Evolutionary conservation across 257 asterid genomes (phyloP).

Genomic region (Vinca minor): DNA sequence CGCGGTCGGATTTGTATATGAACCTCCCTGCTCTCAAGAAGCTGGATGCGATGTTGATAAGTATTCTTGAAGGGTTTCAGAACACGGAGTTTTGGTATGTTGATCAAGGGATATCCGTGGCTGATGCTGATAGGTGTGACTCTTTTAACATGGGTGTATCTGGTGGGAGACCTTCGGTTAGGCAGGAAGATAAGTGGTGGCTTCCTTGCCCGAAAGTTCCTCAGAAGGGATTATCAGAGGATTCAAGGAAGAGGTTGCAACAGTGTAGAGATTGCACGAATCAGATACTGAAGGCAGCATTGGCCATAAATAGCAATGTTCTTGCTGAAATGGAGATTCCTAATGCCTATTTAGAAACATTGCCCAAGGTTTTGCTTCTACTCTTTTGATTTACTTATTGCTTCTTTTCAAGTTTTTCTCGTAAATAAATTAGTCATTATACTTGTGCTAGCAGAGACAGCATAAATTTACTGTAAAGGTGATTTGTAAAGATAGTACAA

Average conservation of each 20-base stretch:
- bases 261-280: conserved; percentile 91
- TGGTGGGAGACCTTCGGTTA: conserved; percentile 75
- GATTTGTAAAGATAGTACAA: not conserved
- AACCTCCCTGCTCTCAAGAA: conserved; percentile 96
- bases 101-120: conserved; percentile 64
- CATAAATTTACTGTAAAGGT: no score
- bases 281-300: conserved; percentile 92
- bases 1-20: conserved; percentile 70
- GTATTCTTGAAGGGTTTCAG: conserved; percentile 75
- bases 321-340: conserved; percentile 96
- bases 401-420: no score
- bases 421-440: not conserved
- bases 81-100: conserved; percentile 87
- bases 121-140: conserved; percentile 39
- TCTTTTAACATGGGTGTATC: conserved; percentile 30
- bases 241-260: conserved; percentile 77
- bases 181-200: conserved; percentile 99
- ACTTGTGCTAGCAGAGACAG: no score
- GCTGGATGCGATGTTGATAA: conserved; percentile 85
- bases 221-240: conserved; percentile 73
- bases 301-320: conserved; percentile 84
- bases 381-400: not conserved
- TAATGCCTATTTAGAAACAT: conserved; percentile 58
- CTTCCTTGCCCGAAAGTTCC: conserved; percentile 95
- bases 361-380: conserved; percentile 69